Conservation (phyloP, 208 protist species). For the Porcisia deanei region DNA sequence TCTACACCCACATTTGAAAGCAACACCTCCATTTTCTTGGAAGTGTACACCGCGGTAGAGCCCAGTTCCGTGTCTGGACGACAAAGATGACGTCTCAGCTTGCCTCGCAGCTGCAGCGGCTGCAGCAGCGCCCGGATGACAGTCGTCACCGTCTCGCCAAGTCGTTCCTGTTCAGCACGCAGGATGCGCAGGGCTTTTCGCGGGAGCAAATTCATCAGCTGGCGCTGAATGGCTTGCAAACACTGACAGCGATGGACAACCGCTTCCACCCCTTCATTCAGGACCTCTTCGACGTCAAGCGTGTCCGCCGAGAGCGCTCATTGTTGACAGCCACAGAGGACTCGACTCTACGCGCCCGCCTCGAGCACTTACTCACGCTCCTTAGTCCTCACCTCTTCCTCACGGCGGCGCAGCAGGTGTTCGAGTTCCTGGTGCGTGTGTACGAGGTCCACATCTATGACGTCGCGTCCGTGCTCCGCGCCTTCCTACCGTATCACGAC, state of each 20-base stretch:
- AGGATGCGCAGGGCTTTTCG: slow-evolving; percentile 74
- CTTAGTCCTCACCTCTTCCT: slow-evolving; percentile 86
- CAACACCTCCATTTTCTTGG: too few species aligned
- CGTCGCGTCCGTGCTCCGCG: slow-evolving; percentile 59
- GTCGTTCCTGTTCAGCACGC: slow-evolving; percentile 81
- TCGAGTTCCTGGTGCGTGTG: slow-evolving; percentile 86
- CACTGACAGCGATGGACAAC: slow-evolving; percentile 80
- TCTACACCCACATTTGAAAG: too few species aligned
- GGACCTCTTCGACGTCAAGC: slow-evolving; percentile 59
- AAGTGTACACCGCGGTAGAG: too few species aligned
- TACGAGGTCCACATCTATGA: slow-evolving; percentile 89
- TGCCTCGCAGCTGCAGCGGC: slow-evolving; percentile 72
- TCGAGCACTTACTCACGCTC: slow-evolving; percentile 76
- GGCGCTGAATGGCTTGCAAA: slow-evolving; percentile 67
- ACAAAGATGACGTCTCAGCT: slow-evolving; percentile 69
- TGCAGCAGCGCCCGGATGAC: slow-evolving; percentile 72
- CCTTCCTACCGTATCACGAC: slow-evolving; percentile 88
- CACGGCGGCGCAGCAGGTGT: slow-evolving; percentile 84
- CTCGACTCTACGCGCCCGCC: slow-evolving; percentile 30
- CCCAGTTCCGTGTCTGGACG: too few species aligned
- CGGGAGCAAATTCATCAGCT: slow-evolving; percentile 88
- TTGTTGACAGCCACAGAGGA: slow-evolving; percentile 51
- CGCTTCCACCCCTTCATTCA: slow-evolving; percentile 80
- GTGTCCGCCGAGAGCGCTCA: slow-evolving; percentile 69
- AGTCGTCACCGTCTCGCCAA: slow-evolving; percentile 59